Evolutionary conservation across 345 rosid genomes (phyloP).

Genomic region (Theobroma cacao): DNA sequence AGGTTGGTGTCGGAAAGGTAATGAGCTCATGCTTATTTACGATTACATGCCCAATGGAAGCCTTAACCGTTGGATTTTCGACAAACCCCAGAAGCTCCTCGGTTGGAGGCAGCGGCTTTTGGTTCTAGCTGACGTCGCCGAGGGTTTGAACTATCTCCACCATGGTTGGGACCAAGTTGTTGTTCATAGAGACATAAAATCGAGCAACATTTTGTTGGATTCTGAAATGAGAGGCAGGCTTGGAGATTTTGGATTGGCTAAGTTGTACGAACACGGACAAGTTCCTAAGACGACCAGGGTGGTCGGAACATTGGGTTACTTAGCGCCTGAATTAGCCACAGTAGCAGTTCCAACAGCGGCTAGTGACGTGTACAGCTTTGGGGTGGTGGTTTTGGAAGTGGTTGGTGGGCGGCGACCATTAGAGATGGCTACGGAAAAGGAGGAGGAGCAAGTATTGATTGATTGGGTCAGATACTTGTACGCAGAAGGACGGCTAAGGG

Average conservation of each 20-base stretch:
- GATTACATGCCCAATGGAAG: slow-evolving; percentile 92
- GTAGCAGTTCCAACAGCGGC: slow-evolving; percentile 53
- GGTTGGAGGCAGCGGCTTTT: slow-evolving; percentile 58
- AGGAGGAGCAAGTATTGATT: slow-evolving; percentile 60
- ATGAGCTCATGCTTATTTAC: slow-evolving; percentile 56
- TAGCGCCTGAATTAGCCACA: slow-evolving; percentile 79
- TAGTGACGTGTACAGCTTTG: slow-evolving; percentile 86
- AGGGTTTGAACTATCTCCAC: slow-evolving; percentile 80
- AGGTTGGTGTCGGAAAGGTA: slow-evolving; percentile 86
- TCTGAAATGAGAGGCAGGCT: slow-evolving; percentile 77
- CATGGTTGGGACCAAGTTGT: slow-evolving; percentile 93
- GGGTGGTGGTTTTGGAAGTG: slow-evolving; percentile 80
- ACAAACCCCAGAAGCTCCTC: slow-evolving; percentile 45
- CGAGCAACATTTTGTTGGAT: slow-evolving; percentile 78
- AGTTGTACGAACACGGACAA: slow-evolving; percentile 70
- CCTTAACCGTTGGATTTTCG: slow-evolving; percentile 71
- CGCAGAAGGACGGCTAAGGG: slow-evolving; percentile 41
- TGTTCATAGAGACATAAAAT: slow-evolving; percentile 77
- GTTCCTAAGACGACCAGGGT: slow-evolving; percentile 78
- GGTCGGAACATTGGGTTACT: slow-evolving; percentile 83
- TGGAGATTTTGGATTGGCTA: slow-evolving; percentile 88
- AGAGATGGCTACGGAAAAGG: slow-evolving; percentile 43
- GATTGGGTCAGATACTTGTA: slow-evolving; percentile 76
- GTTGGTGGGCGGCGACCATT: slow-evolving; percentile 75
- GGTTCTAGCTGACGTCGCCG: slow-evolving; percentile 73